Base-by-base conservation (phyloP, 1,139 yeast species). In the Geotrichum siamense region DNA sequence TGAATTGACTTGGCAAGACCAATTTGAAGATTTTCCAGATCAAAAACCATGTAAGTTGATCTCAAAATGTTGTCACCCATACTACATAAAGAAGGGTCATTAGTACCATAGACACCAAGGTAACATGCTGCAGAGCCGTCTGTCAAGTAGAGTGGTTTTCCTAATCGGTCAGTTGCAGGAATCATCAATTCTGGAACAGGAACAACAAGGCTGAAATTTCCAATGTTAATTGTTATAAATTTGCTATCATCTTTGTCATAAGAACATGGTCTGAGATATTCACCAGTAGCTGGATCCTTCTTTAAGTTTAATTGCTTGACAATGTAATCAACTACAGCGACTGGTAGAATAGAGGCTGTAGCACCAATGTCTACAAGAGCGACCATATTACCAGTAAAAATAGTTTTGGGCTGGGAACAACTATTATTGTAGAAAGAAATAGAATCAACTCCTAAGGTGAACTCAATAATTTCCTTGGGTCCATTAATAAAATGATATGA, bases 1-100 rank as follows among this genome's bases (percentile, higher is more conserved):
- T 46, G 60, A 6, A 41, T 47, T 10, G 75, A 66, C 47, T 69
- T 69, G 2, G 76, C 84, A 40, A 84, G 44, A 0, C 82, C 94
- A 9, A 84, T 61, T 29, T 66, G 67, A 25, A 65, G 60, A 22
- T 77, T 77, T 17, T 74, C 87, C 50, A 76, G 71, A 59, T 84
- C 93, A 35, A 82, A 78, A 0, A 81, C 93, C 42, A 82, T 51
- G 58, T 78, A 83, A 23, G 75, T 64, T 40, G 71, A 68, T 42
- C 70, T 67, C 44, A 84, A 54, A 53, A 83, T 76, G 1, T 83
- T 71, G n/a, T 76, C 63, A 1, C 94, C 94, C 35, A 85, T 62
- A 1, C 77, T 56, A 21, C 74, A 69, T 57, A 67, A 79, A 2
- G 66, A 51, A 13, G 54, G 51, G 3, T 69, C 63, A 36, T 74